Evolutionary conservation across 495 filamentous ascomycete species (phyloP).

Genomic region (Penicillium coprophilum): DNA sequence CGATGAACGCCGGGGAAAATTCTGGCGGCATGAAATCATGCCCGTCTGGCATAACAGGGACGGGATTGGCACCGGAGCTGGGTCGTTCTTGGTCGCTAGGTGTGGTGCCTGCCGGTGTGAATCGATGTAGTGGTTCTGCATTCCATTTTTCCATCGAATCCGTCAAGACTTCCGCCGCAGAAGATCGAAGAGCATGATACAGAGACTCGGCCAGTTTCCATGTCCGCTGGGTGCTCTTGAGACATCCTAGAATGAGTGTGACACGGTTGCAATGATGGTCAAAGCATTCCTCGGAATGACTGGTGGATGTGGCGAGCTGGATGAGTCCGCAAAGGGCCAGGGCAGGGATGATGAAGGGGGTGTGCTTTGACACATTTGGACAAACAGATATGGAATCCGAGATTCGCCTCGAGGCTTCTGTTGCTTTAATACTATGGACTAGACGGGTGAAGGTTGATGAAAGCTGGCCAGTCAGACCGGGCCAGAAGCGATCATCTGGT

Average conservation of each 20-base stretch:
- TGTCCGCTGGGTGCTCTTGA: constrained; percentile 37
- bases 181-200: constrained; percentile 29
- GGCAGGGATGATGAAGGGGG: constrained; percentile 37
- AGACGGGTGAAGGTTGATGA: constrained; percentile 40
- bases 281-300: constrained; percentile 40
- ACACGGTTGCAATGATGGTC: constrained; percentile 47
- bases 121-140: constrained; percentile 29
- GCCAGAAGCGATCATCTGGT: constrained; percentile 31
- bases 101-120: constrained; percentile 23
- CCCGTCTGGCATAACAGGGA: constrained; percentile 22
- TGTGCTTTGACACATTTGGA: constrained; percentile 39
- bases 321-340: constrained; percentile 40
- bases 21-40: constrained; percentile 32
- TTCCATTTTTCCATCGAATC: constrained; percentile 37
- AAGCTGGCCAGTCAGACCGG: constrained; percentile 29
- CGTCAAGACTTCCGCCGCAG: constrained; percentile 37
- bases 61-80: constrained; percentile 17
- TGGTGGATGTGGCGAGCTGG: constrained; percentile 38
- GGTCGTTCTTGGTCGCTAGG: constrained; percentile 24
- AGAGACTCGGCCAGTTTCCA: constrained; percentile 36
- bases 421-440: constrained; percentile 46
- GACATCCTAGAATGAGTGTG: constrained; percentile 38
- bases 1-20: constrained; percentile 27
- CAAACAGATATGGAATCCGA: constrained; percentile 42
- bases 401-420: constrained; percentile 41